These are phyloP conservation scores for Fusarium brachygibbosum DNA, from an alignment of 2,329 filamentous ascomycete species.

Conservation along the genomic window DNA sequence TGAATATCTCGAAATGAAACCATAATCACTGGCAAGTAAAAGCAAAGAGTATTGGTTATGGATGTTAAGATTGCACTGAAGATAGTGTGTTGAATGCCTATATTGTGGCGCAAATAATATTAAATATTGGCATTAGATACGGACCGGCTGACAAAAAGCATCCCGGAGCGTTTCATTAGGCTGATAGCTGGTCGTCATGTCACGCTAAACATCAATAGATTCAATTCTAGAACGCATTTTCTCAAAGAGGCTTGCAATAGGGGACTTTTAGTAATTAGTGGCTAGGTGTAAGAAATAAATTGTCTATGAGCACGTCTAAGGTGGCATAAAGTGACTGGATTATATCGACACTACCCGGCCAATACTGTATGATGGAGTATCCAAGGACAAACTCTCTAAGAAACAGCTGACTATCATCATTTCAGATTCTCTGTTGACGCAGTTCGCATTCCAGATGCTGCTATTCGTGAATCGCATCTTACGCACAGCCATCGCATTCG, in stretches of 20 bases:
- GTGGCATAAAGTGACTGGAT: no score
- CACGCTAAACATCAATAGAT: not conserved
- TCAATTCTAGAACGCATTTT: not conserved
- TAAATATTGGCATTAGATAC: constrained; percentile 3
- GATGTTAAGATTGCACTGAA: not conserved
- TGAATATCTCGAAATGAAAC: constrained; percentile 54
- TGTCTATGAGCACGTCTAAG: no score
- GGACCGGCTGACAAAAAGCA: constrained; percentile 1
- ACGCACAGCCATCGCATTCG: constrained; percentile 10
- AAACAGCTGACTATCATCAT: not conserved
- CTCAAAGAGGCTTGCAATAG: not conserved
- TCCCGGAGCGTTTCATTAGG: not conserved
- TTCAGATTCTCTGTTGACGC: no score
- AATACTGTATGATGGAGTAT: no score
- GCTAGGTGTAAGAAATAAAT: no score
- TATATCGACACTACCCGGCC: not conserved
- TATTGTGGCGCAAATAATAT: not conserved
- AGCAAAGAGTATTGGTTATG: not conserved
- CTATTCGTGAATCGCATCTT: constrained; percentile 1
- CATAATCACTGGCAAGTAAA: constrained; percentile 31
- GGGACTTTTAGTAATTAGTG: no score
- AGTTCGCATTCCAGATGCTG: not conserved
- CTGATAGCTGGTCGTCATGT: not conserved
- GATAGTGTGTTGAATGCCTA: not conserved
- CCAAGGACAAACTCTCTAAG: no score